Evolutionary conservation across 2,329 filamentous ascomycete species (phyloP).

Genomic region (Cercospora sojina): DNA sequence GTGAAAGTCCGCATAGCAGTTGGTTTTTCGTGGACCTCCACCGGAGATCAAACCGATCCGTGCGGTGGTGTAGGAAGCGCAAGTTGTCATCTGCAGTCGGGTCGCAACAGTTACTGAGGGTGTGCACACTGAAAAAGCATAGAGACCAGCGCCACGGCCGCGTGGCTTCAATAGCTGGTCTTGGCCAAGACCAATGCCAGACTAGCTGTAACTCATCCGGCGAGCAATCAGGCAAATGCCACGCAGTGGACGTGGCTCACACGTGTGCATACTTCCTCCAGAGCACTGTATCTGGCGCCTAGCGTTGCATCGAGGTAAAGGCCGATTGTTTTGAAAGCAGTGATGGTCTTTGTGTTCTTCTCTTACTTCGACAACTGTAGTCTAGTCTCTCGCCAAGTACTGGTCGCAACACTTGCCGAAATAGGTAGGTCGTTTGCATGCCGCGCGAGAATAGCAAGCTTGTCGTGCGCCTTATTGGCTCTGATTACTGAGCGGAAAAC

Average conservation of each 20-base stretch:
- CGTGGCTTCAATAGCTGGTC: not conserved
- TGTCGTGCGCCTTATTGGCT: not conserved
- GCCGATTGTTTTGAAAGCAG: not conserved
- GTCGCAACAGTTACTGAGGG: not conserved
- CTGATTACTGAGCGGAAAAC: not conserved
- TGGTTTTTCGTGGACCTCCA: too few species aligned
- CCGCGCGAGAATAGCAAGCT: not conserved
- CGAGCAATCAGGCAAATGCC: not conserved
- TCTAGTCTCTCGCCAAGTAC: not conserved
- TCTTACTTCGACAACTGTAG: not conserved
- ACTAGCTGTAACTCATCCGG: not conserved
- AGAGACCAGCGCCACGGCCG: not conserved
- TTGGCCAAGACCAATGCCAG: not conserved
- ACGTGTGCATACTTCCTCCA: not conserved
- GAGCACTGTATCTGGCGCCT: not conserved
- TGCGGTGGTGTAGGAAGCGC: too few species aligned
- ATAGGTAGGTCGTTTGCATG: not conserved
- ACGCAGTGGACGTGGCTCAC: not conserved
- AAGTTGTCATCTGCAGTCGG: not conserved
- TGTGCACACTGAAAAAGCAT: not conserved
- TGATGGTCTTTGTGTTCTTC: not conserved
- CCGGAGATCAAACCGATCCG: too few species aligned
- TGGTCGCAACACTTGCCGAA: not conserved
- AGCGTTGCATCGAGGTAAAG: not conserved
- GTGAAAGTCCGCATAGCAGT: too few species aligned